Evolutionary conservation across 139 green algal genomes (phyloP), one percentile per base, ranked within the genome.

Genomic region (Tetraselmis striata): DNA sequence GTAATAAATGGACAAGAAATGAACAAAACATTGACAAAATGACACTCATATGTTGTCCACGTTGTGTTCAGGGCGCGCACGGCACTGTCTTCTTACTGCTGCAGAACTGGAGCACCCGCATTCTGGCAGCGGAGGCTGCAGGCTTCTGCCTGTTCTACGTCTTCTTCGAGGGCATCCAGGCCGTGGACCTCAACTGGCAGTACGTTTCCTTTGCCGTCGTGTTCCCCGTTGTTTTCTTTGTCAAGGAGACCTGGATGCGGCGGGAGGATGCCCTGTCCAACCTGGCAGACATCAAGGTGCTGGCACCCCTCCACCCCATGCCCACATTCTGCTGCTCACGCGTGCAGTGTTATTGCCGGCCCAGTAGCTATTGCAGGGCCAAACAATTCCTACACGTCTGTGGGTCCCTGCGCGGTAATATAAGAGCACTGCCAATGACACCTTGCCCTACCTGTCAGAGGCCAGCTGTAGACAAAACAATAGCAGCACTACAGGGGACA

Each of bases 121-220:
- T 67, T 67, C 18, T 67, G 45, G 45, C 45, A 5, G 45, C 45
- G 11, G 45, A 67, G 45, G 45, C 45, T 18, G 45, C 45, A 25
- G 45, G 45, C 11, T 67, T 67, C 76, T 27, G 29, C 29, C 29
- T 79, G 11, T 79, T 79, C 22, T 79, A 79, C 76, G 29, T 79
- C 11, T 79, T 45, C 76, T 45, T 45, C 18, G 76, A 79, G 11
- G 76, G 76, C 5, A 18, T 45, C 5, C 5, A 45, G 18, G 29
- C 11, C 76, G 76, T 18, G 76, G 29, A 31, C 29, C 76, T 79
- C 29, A 31, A 79, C 76, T 79, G 76, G 76, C 29, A 45, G 18
- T 79, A 45, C 76, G 76, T 79, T 18, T 11, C 76, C 76, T 79
- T 79, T 22, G 76, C 76, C 76, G 76, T 79, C 76, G 76, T 79